Conservation (phyloP, 345 rosid genomes). For the Abelmoschus esculentus region DNA sequence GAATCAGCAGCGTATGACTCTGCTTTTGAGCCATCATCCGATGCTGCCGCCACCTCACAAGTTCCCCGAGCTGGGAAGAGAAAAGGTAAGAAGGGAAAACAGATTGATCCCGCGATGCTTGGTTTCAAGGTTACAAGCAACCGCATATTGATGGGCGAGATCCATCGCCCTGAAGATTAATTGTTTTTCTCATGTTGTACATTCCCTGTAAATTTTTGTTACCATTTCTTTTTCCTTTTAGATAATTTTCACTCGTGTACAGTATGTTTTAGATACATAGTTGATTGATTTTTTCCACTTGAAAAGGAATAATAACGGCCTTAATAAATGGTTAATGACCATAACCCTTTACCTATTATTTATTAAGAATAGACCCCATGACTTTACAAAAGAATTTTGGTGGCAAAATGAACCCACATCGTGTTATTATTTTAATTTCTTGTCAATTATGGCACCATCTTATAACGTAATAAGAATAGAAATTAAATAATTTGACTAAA, state of each 20-base stretch:
- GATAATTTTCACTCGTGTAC: background rate
- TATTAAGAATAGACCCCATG: too few relatives aligned
- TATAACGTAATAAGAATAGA: too few relatives aligned
- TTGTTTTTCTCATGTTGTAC: constrained; percentile 1
- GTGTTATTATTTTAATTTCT: too few relatives aligned
- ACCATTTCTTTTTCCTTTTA: background rate
- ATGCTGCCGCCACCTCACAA: constrained; percentile 13
- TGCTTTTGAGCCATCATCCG: constrained; percentile 25
- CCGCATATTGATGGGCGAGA: constrained; percentile 57
- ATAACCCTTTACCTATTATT: too few relatives aligned
- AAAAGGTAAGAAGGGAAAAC: constrained; percentile 55
- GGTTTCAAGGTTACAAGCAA: constrained; percentile 56
- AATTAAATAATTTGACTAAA: too few relatives aligned
- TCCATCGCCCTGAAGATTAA: constrained; percentile 41
- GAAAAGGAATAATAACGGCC: background rate
- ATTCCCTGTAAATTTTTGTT: constrained; percentile 8
- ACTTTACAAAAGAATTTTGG: too few relatives aligned
- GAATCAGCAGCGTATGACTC: constrained; percentile 9
- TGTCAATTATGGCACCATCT: too few relatives aligned
- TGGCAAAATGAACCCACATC: too few relatives aligned
- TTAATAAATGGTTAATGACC: background rate
- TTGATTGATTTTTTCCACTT: background rate
- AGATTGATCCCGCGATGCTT: constrained; percentile 47
- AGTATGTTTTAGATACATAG: background rate
- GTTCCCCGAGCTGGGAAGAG: constrained; percentile 30